These are phyloP conservation scores for Aplosporella prunicola DNA, from an alignment of 2,329 filamentous ascomycete species.

Conservation along the genomic window DNA sequence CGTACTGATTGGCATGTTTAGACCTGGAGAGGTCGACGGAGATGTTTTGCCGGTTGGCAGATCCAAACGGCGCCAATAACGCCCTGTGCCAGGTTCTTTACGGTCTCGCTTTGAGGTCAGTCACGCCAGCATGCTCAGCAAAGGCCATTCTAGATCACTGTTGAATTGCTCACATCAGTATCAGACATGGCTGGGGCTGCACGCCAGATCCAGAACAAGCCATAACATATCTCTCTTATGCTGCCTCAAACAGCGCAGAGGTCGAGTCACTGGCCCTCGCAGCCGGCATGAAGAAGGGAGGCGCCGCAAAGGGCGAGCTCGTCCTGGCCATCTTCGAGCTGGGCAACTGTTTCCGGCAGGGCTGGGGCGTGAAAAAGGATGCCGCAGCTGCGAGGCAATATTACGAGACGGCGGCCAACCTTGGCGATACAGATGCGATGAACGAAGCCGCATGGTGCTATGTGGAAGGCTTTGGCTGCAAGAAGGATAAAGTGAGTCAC, in stretches of 20 bases:
- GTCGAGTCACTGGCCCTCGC: conserved; percentile 78
- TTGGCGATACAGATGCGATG: conserved; percentile 96
- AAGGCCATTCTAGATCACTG: not conserved
- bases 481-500: conserved; percentile 88
- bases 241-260: conserved; percentile 79
- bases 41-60: conserved; percentile 75
- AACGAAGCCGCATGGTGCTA: conserved; percentile 96
- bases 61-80: conserved; percentile 78
- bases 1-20: conserved; percentile 21
- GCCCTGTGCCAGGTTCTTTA: conserved; percentile 93
- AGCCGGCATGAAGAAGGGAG: conserved; percentile 85
- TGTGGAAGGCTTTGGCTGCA: conserved; percentile 89
- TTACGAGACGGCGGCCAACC: conserved; percentile 93
- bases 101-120: conserved; percentile 76
- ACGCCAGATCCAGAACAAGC: conserved; percentile 60
- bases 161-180: too few species aligned
- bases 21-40: conserved; percentile 69
- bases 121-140: conserved; percentile 18
- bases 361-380: conserved; percentile 85
- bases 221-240: conserved; percentile 75
- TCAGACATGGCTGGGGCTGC: conserved; percentile 89
- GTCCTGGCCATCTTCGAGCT: conserved; percentile 95
- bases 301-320: conserved; percentile 89
- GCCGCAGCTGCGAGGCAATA: conserved; percentile 79
- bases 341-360: conserved; percentile 84